Base-by-base conservation (phyloP, 2,329 filamentous ascomycete genomes). In the Microdochium trichocladiopsis region DNA sequence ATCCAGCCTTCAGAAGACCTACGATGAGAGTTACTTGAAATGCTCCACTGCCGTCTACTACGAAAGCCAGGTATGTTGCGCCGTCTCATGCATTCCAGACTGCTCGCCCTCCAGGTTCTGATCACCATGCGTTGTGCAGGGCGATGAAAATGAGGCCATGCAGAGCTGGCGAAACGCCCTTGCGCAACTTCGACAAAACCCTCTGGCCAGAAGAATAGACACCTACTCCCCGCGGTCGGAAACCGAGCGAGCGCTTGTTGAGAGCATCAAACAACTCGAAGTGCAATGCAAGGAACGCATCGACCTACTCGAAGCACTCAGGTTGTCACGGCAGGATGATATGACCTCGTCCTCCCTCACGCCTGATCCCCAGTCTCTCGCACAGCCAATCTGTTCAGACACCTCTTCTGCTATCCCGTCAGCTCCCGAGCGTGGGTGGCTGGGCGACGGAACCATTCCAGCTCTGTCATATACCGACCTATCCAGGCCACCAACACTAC, bases 41-140 rank as follows among this genome's bases (percentile, higher is more conserved):
- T 96, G 92, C 72, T 96, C 92, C 14, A 97, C 92, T 2, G 93
- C 93, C 37, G 89, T 96, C 51, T 96, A 96, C 72, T 96, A 96
- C 69, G 94, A 99, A 73, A 84, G 87, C 67, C 87, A 95, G 82
- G 91, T 95, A 72, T 51, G 61, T 59, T 31, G n/a, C 24, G 31
- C 25, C 4, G 18, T 33, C 18, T 31, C 47, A 18, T 14, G 10
- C 25, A 48, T 11, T 45, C 23, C n/a, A 47, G 51, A 14, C 28
- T 55, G 16, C 57, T 54, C n/a, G 33, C 51, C 48, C 50, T 6
- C 23, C 9, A 9, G 16, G 4, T n/a, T 28, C 12, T n/a, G 21
- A 12, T 48, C 23, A 48, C 24, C 14, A 12, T 4, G 14, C n/a
- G 6, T 25, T 22, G 8, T 54, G 47, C 50, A 96, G 90, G 90